phyloP scores from a whole-genome alignment of 441 rosid species.

The Theobroma grandiflorum region DNA sequence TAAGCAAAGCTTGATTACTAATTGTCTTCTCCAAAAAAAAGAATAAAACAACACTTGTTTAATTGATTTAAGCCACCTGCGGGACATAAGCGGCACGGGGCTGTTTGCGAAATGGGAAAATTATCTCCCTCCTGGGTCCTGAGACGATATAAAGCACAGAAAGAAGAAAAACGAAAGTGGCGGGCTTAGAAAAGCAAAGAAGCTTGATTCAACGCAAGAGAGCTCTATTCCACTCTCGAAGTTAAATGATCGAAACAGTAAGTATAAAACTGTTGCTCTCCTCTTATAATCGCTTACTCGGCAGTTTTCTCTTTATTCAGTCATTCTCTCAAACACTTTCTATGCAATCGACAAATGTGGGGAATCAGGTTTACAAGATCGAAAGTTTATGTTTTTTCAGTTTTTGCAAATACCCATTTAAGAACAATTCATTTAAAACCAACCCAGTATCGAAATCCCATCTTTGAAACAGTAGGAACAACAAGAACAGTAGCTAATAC shows the following conservation, averaged over 20 bases:
- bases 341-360: slow-evolving; percentile 46
- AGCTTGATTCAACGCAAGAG: slow-evolving; percentile 2
- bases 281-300: not conserved
- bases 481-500: not conserved
- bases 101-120: slow-evolving; percentile 2
- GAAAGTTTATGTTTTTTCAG: slow-evolving; percentile 28
- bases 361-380: slow-evolving; percentile 51
- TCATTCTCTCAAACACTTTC: slow-evolving; percentile 50
- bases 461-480: slow-evolving; percentile 17
- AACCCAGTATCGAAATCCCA: slow-evolving; percentile 32
- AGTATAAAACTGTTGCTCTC: slow-evolving; percentile 1
- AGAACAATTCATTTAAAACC: slow-evolving; percentile 27
- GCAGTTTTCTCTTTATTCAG: slow-evolving; percentile 29
- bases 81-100: not conserved
- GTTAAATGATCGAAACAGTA: not conserved
- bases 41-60: too few relatives aligned
- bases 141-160: not conserved
- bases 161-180: not conserved
- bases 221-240: not conserved
- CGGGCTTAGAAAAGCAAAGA: not conserved
- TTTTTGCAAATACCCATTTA: slow-evolving; percentile 37
- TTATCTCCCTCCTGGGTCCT: not conserved
- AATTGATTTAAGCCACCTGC: not conserved
- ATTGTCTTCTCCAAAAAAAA: not conserved
- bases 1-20: not conserved